Conservation (phyloP, 805 yeast species). For the Myxozyma neglecta region DNA sequence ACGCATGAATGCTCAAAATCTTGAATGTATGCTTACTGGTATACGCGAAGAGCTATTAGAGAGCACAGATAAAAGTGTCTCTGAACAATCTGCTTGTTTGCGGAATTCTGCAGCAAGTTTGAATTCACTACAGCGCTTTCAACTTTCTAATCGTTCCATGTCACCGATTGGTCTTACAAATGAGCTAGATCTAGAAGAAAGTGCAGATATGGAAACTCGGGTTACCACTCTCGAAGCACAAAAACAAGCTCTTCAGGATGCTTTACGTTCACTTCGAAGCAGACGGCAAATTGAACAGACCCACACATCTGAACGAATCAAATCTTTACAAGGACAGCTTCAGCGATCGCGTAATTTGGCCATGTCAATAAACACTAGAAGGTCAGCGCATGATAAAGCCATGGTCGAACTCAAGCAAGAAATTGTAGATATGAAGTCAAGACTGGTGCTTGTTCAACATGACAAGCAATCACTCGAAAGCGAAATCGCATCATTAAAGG, state of each 20-base stretch:
- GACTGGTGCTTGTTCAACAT: slow-evolving; percentile 40
- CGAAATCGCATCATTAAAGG: slow-evolving; percentile 16
- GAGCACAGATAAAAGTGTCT: slow-evolving; percentile 2
- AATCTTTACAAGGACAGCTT: slow-evolving; percentile 12
- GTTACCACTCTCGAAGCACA: slow-evolving; percentile 36
- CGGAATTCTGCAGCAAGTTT: slow-evolving; percentile 8
- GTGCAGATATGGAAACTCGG: slow-evolving; percentile 1
- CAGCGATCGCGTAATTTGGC: slow-evolving; percentile 13
- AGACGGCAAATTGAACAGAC: slow-evolving; percentile 43
- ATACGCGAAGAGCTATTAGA: slow-evolving; percentile 28
- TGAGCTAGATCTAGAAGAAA: not conserved
- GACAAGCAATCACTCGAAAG: slow-evolving; percentile 26
- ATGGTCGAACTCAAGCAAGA: slow-evolving; percentile 23
- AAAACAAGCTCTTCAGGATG: slow-evolving; percentile 44
- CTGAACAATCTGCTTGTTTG: slow-evolving; percentile 9
- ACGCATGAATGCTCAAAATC: slow-evolving; percentile 27
- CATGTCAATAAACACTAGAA: slow-evolving; percentile 11
- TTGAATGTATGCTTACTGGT: slow-evolving; percentile 25
- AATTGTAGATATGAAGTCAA: slow-evolving; percentile 27
- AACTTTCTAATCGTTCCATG: not conserved
- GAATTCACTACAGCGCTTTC: slow-evolving; percentile 10
- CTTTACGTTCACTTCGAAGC: slow-evolving; percentile 44
- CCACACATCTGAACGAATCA: slow-evolving; percentile 24
- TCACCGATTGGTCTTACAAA: not conserved
- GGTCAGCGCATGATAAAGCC: slow-evolving; percentile 10